phyloP scores from a whole-genome alignment of 768 basidiomycete species.

The Kwoniella heveanensis region DNA sequence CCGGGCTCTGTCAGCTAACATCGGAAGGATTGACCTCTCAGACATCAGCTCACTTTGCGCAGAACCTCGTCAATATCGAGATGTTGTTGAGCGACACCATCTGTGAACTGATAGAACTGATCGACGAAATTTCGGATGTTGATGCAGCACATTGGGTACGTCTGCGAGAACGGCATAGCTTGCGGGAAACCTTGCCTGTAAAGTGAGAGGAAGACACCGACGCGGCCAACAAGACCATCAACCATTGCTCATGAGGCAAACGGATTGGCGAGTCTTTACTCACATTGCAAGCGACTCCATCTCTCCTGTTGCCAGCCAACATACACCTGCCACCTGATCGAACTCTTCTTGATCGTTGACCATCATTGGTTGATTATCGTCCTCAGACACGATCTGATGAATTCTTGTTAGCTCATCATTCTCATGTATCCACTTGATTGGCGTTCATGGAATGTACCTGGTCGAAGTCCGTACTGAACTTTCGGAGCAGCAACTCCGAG shows the following conservation, averaged over 20 bases:
- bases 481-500: conserved; percentile 72
- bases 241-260: too few species aligned
- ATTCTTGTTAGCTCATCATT: not conserved
- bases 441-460: conserved; percentile 68
- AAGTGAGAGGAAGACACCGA: too few species aligned
- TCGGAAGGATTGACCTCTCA: not conserved
- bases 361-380: conserved; percentile 88
- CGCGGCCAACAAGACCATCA: too few species aligned
- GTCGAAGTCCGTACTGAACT: conserved; percentile 80
- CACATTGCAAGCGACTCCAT: conserved; percentile 60
- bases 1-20: not conserved
- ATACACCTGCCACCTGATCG: conserved; percentile 72
- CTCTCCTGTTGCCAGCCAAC: conserved; percentile 78
- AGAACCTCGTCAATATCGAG: conserved; percentile 88
- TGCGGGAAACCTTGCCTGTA: conserved; percentile 68
- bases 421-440: too few species aligned
- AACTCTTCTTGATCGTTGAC: conserved; percentile 64
- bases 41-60: conserved; percentile 66
- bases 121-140: conserved; percentile 87
- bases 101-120: conserved; percentile 94
- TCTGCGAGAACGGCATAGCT: conserved; percentile 88
- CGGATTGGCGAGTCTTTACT: conserved; percentile 13
- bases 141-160: conserved; percentile 92
- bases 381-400: conserved; percentile 73
- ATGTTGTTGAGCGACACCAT: conserved; percentile 89